Evolutionary conservation across 1,284 basidiomycete genomes (phyloP).

Genomic region (Laetiporus sulphureus): DNA sequence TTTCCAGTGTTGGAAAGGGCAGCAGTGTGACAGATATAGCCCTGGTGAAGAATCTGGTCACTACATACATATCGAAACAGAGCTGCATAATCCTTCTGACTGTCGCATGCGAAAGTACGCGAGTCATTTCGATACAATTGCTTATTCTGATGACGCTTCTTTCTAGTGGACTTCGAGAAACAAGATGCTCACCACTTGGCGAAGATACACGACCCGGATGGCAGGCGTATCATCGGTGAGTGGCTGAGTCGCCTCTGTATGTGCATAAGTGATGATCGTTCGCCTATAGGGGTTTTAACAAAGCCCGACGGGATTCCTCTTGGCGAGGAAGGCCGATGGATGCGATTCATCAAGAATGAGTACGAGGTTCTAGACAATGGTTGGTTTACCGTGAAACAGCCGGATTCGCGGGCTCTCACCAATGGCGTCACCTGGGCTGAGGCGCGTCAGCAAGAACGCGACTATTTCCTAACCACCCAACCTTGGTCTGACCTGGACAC

Average conservation of each 20-base stretch:
- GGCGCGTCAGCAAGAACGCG: slow-evolving; percentile 56
- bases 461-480: slow-evolving; percentile 54
- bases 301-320: slow-evolving; percentile 69
- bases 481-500: slow-evolving; percentile 54
- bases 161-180: slow-evolving; percentile 66
- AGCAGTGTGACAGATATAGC: slow-evolving; percentile 51
- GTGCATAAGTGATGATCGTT: background rate
- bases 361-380: slow-evolving; percentile 45
- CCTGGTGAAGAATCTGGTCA: slow-evolving; percentile 50
- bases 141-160: background rate
- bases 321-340: slow-evolving; percentile 58
- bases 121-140: background rate
- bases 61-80: slow-evolving; percentile 50
- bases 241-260: slow-evolving; percentile 10
- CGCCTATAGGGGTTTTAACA: slow-evolving; percentile 62
- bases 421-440: slow-evolving; percentile 52
- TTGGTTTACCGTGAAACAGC: slow-evolving; percentile 74
- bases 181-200: slow-evolving; percentile 51
- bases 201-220: slow-evolving; percentile 46
- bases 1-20: slow-evolving; percentile 37
- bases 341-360: slow-evolving; percentile 53
- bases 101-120: slow-evolving; percentile 66
- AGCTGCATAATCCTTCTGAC: slow-evolving; percentile 68
- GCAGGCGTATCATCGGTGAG: slow-evolving; percentile 63
- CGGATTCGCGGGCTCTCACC: slow-evolving; percentile 48